phyloP scores from a whole-genome alignment of 345 rosid species.

The Eucalyptus erythrocorys region DNA sequence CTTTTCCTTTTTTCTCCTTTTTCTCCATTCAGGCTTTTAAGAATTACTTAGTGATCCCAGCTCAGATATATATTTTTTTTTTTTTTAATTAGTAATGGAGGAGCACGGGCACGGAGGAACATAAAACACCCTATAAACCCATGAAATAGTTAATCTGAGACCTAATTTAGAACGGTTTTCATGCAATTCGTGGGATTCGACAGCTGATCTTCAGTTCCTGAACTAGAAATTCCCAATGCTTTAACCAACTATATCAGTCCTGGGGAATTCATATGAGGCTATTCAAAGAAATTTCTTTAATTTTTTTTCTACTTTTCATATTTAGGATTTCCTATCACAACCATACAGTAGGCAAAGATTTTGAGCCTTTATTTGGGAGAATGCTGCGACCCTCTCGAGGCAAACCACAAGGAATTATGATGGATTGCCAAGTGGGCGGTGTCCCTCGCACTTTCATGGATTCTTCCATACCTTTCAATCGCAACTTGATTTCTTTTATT shows the following conservation, averaged over 20 bases:
- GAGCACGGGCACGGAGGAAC: not conserved
- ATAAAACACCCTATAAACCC: not conserved
- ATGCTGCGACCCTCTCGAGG: not conserved
- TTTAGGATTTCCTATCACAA: not conserved
- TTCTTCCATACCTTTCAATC: not conserved
- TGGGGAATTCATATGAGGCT: not conserved
- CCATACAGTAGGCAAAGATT: not conserved
- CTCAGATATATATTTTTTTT: not conserved
- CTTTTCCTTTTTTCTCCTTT: not conserved
- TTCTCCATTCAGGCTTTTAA: not conserved
- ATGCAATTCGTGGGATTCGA: not conserved
- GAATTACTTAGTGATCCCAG: not conserved
- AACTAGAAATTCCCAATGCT: not conserved
- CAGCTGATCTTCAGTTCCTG: not conserved
- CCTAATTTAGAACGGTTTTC: not conserved
- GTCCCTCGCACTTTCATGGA: too few species aligned
- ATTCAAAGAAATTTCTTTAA: not conserved
- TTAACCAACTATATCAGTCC: not conserved
- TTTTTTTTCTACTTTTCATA: too few species aligned
- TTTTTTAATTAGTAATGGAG: too few species aligned
- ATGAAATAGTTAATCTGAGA: not conserved
- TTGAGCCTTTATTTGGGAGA: not conserved
- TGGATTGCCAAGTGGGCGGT: not conserved
- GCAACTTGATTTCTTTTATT: not conserved
- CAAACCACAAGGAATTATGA: not conserved